Percentiles rank a stretch among this genome's conserved stretches.
Evolutionary conservation across 148 eudicot species (phyloP).

Genomic region (Drosera capensis): DNA sequence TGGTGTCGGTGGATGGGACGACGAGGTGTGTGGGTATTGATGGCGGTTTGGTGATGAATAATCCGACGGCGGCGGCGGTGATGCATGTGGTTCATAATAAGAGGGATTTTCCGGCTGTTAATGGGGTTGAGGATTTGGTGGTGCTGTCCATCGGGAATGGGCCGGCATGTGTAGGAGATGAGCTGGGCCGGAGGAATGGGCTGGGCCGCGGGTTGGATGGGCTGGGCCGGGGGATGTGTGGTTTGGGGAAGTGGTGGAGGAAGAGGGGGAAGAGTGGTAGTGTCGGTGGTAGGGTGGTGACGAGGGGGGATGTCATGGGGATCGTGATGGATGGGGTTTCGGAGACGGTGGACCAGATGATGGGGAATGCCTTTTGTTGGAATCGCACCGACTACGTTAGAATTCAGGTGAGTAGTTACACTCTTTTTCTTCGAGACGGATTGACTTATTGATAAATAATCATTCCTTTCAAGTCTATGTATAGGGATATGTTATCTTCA

Average conservation of each 20-base stretch:
- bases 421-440: background rate
- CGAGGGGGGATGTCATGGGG: conserved; percentile 35
- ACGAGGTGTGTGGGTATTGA: conserved; percentile 41
- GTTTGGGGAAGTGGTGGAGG: conserved; percentile 7
- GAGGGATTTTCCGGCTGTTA: conserved; percentile 48
- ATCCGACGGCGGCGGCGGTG: conserved; percentile 57
- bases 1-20: conserved; percentile 33
- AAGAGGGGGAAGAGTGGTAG: conserved; percentile 6
- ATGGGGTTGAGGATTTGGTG: conserved; percentile 51
- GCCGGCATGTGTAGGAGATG: too few species aligned
- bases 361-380: conserved; percentile 78
- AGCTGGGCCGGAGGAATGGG: too few species aligned
- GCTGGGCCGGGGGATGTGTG: too few species aligned
- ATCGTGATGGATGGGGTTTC: conserved; percentile 83
- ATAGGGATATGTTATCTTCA: too few species aligned
- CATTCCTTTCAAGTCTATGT: too few species aligned
- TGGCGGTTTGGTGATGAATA: conserved; percentile 68
- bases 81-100: conserved; percentile 63
- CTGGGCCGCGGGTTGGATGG: too few species aligned
- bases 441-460: too few species aligned
- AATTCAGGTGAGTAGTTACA: conserved; percentile 44
- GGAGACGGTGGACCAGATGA: conserved; percentile 80
- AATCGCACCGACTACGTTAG: conserved; percentile 74
- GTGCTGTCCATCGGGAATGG: conserved; percentile 60
- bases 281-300: conserved; percentile 9